Percentiles rank a stretch among this genome's conserved stretches.
These are phyloP conservation scores for Phanerochaete carnosa DNA, from an alignment of 768 basidiomycete genomes.

Conservation along the genomic window DNA sequence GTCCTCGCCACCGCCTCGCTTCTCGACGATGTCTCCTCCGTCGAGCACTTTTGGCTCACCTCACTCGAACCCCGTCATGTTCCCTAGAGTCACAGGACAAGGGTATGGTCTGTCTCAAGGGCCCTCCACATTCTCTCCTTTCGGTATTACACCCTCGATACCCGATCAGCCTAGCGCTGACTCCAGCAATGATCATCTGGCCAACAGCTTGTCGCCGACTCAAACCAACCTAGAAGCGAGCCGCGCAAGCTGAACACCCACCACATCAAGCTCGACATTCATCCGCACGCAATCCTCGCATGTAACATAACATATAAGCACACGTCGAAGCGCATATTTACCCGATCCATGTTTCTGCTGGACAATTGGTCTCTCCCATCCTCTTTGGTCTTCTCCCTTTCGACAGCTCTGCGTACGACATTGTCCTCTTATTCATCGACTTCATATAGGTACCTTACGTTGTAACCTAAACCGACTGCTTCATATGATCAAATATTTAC, in stretches of 20 bases:
- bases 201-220: constrained; percentile 22
- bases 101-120: constrained; percentile 22
- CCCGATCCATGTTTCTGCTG: constrained; percentile 17
- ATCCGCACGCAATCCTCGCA: constrained; percentile 15
- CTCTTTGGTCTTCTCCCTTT: constrained; percentile 1
- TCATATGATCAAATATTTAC: constrained; percentile 11
- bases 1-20: constrained; percentile 34
- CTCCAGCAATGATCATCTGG: constrained; percentile 22
- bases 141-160: constrained; percentile 33
- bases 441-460: constrained; percentile 16
- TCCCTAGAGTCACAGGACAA: constrained; percentile 24
- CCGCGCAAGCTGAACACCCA: constrained; percentile 37
- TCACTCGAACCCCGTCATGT: constrained; percentile 17
- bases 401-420: constrained; percentile 14
- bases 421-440: constrained; percentile 8
- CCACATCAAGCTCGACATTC: constrained; percentile 13
- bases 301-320: constrained; percentile 24
- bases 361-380: constrained; percentile 13
- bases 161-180: constrained; percentile 29
- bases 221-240: constrained; percentile 42
- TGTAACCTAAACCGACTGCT: constrained; percentile 11
- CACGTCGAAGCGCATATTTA: constrained; percentile 23
- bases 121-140: constrained; percentile 31
- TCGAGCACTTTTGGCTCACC: constrained; percentile 19
- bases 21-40: constrained; percentile 30